phyloP scores from a whole-genome alignment of 2,329 filamentous ascomycete species.

The Alternaria burnsii region DNA sequence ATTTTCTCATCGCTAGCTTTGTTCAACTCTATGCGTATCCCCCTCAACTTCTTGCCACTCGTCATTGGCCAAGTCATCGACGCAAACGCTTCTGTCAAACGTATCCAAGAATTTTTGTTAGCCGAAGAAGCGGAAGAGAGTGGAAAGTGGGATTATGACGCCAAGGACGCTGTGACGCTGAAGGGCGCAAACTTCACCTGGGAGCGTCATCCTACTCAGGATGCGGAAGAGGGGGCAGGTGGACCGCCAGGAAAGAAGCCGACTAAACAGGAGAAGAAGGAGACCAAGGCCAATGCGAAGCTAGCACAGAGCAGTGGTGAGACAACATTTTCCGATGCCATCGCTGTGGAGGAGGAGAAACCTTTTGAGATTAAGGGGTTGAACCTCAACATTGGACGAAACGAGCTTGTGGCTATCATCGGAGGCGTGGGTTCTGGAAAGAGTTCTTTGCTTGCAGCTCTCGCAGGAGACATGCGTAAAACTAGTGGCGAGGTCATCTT shows the following conservation, averaged over 20 bases:
- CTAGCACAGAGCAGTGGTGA: constrained; percentile 33
- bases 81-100: constrained; percentile 82
- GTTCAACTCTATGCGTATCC: constrained; percentile 90
- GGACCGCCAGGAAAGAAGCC: constrained; percentile 46
- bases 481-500: constrained; percentile 77
- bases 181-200: constrained; percentile 82
- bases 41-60: constrained; percentile 86
- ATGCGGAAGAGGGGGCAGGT: constrained; percentile 48
- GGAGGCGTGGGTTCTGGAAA: constrained; percentile 91
- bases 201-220: constrained; percentile 72
- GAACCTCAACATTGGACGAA: constrained; percentile 72
- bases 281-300: constrained; percentile 50
- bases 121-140: constrained; percentile 86
- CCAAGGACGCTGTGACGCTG: constrained; percentile 70
- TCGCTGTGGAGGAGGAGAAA: constrained; percentile 59
- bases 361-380: constrained; percentile 78
- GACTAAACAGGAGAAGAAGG: constrained; percentile 61
- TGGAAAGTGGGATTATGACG: constrained; percentile 63
- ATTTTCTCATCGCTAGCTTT: constrained; percentile 93
- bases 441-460: constrained; percentile 83
- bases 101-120: constrained; percentile 87
- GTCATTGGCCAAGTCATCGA: constrained; percentile 91
- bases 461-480: constrained; percentile 93
- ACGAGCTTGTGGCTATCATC: constrained; percentile 85
- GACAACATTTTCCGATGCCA: constrained; percentile 59